Evolutionary conservation across 352 stramenopile genomes (phyloP), one percentile per base, ranked within the genome.

Genomic region (Pythium graminicola): DNA sequence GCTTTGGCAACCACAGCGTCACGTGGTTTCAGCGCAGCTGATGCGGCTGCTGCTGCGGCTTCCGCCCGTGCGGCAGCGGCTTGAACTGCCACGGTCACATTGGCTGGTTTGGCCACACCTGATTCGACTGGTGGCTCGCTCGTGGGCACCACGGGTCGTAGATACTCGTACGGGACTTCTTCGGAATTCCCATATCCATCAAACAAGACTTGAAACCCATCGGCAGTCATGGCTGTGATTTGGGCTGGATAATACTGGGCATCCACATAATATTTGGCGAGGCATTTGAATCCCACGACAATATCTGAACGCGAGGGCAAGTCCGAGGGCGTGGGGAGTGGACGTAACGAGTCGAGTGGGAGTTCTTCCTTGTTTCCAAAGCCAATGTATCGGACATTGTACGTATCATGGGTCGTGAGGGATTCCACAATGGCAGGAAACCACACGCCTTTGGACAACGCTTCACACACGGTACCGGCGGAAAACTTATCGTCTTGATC

Each of bases 81-180:
- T 29, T 57, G 38, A 1, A 32, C 39, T 2, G 28, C 40, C 4
- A 23, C 50, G 9, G 50, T 7, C 40, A 6, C 20, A 13, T 28
- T 22, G 20, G 40, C 7, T 16, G 22, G 3, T 4, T n/a, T n/a
- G 10, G 36, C 36, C 8, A 43, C 36, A 2, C 9, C 11, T 9
- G 36, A 16, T n/a, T 11, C n/a, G 1, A 23, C 6, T 14, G 16
- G 20, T 3, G 38, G 11, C 0, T 16, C 8, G 0, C 24, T 28
- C 2, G 23, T 6, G 1, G 43, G 17, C 24, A 17, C 35, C 14
- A 55, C 11, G 9, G 66, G 57, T 7, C 62, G 72, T 52, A 96
- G 60, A 71, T 96, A 96, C 66, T 94, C 84, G 38, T 85, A 89
- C 20, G 87, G 87, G 31, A 96, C 82, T 62, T 96, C 87, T 56